Percentiles rank a stretch among this genome's conserved stretches.
phyloP scores from a whole-genome alignment of 768 basidiomycete genomes.

The Mycena rebaudengoi region DNA sequence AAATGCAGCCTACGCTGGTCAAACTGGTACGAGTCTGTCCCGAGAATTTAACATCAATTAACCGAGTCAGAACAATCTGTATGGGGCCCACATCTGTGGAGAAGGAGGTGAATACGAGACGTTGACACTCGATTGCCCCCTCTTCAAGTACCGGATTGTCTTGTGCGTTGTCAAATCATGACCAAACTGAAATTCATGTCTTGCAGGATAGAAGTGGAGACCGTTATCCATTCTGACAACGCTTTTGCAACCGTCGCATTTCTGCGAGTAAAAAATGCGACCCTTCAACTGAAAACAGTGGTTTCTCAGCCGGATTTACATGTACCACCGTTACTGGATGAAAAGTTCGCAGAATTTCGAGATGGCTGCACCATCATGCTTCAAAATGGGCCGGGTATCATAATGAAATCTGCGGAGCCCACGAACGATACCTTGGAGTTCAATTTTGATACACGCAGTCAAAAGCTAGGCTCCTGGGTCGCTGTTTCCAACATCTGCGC shows the following conservation, averaged over 20 bases:
- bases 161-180: conserved; percentile 57
- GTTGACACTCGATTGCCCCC: conserved; percentile 86
- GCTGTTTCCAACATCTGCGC: conserved; percentile 63
- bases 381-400: neutral
- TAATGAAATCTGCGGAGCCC: neutral
- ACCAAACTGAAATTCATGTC: conserved; percentile 4
- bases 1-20: conserved; percentile 77
- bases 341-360: conserved; percentile 41
- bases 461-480: conserved; percentile 69
- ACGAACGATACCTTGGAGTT: no score
- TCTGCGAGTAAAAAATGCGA: conserved; percentile 78
- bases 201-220: conserved; percentile 67
- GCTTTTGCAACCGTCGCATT: conserved; percentile 93
- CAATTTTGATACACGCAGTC: conserved; percentile 29
- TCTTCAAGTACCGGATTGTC: conserved; percentile 81
- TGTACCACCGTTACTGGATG: conserved; percentile 65
- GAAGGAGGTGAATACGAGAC: conserved; percentile 99
- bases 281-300: conserved; percentile 62
- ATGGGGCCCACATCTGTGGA: conserved; percentile 94
- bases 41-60: neutral
- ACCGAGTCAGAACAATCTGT: conserved; percentile 68
- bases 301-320: conserved; percentile 27
- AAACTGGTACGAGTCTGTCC: conserved; percentile 66
- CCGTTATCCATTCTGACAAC: conserved; percentile 80
- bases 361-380: conserved; percentile 28